Evolutionary conservation across 169 alveolate species (phyloP), one percentile per base, ranked within the genome.

Genomic region (Plasmodium billcollinsi): DNA sequence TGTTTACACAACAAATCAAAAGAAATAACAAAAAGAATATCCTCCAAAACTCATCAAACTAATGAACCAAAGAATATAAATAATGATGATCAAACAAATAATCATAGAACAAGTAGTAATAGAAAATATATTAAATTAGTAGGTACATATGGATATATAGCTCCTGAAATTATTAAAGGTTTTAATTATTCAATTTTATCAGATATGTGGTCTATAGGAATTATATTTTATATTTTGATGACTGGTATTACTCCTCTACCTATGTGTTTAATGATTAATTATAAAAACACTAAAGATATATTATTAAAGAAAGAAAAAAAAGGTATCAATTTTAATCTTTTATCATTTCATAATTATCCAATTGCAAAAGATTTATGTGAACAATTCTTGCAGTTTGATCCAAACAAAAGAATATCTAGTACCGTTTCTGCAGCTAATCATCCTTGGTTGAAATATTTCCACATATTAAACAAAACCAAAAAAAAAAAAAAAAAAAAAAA

Each of bases 181-280:
- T 95, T 90, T 65, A 96, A 94, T 9, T 95, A 95, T 73, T 78
- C 98, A 12, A 61, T 95, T 26, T 95, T 96, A 45, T 95, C 98
- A 4, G 98, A 97, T 83, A 83, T 97, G 92, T 97, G 98, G 98
- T 93, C 97, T 50, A 94, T 97, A 1, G 98, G 98, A 70, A 94
- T 97, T 29, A 97, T 97, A 33, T 93, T 97, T 20, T 97, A 95
- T 83, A 97, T 96, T 54, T 88, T 97, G 12, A 96, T 97, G 97
- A 96, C 98, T 49, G 98, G 98, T 0, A 92, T 95, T 12, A 97
- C 98, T 4, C 98, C 98, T 21, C 90, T 96, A n/a, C 95, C 97
- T 29, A 96, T 96, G 97, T 97, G 96, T 61, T 72, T 90, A 56
- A 96, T 96, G 97, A 91, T 94, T 69, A 96, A 95, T 74, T 97